Conservation (phyloP, 352 stramenopile species). For the Phytophthora agathidicida region DNA sequence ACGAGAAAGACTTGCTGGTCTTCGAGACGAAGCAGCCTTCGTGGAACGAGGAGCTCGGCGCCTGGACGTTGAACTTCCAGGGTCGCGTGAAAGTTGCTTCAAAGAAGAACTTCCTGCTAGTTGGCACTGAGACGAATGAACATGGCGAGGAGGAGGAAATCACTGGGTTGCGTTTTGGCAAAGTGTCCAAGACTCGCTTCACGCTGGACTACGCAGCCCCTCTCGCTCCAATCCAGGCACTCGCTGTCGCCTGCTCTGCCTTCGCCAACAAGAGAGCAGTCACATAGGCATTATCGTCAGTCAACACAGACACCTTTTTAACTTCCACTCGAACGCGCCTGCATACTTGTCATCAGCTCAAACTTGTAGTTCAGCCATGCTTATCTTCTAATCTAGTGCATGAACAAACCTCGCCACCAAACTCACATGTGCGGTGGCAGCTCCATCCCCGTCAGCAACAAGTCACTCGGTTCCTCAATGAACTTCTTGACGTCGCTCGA, state of each 20-base stretch:
- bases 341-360: slow-evolving; percentile 11
- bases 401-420: not conserved
- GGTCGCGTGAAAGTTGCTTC: slow-evolving; percentile 89
- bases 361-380: slow-evolving; percentile 20
- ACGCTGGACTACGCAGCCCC: slow-evolving; percentile 80
- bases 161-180: slow-evolving; percentile 78
- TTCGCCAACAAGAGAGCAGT: slow-evolving; percentile 89
- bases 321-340: slow-evolving; percentile 9
- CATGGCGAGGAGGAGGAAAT: slow-evolving; percentile 58
- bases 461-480: slow-evolving; percentile 35
- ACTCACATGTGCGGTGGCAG: slow-evolving; percentile 29
- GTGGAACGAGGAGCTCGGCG: slow-evolving; percentile 84
- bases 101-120: slow-evolving; percentile 93
- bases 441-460: slow-evolving; percentile 47
- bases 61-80: slow-evolving; percentile 92
- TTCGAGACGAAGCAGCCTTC: slow-evolving; percentile 85
- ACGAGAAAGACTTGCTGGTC: slow-evolving; percentile 74
- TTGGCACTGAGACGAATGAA: slow-evolving; percentile 58
- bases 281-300: slow-evolving; percentile 48
- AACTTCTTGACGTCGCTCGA: slow-evolving; percentile 55
- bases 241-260: slow-evolving; percentile 79
- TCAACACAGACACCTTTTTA: not conserved
- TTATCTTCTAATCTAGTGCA: slow-evolving; percentile 33
- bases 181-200: slow-evolving; percentile 84
- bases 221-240: slow-evolving; percentile 77